Evolutionary conservation across 1,284 basidiomycete genomes (phyloP).

Genomic region (Vanrija pseudolonga): DNA sequence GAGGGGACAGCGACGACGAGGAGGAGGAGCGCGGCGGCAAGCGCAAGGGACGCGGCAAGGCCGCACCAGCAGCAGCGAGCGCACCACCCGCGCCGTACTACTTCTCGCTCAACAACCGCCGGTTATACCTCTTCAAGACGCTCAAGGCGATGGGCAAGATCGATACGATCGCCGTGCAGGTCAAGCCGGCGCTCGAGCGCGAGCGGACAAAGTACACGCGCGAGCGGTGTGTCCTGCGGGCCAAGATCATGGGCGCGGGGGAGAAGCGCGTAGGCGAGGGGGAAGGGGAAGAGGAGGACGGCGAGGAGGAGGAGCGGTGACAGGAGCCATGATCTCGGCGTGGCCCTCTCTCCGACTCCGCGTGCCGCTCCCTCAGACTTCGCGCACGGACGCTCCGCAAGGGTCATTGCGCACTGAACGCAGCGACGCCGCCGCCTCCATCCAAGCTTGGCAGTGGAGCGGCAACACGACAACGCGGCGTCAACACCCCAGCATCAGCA

Average conservation of each 20-base stretch:
- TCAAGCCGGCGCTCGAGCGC: slow-evolving; percentile 19
- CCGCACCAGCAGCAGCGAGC: not conserved
- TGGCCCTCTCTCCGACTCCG: too few species aligned
- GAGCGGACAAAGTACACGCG: slow-evolving; percentile 14
- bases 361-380: too few species aligned
- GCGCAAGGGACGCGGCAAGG: not conserved
- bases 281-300: not conserved
- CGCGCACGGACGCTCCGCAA: too few species aligned
- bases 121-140: slow-evolving; percentile 17
- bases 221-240: slow-evolving; percentile 9
- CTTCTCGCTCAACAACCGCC: slow-evolving; percentile 18
- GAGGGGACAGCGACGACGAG: not conserved
- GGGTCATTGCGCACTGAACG: too few species aligned
- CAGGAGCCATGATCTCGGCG: too few species aligned
- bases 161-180: slow-evolving; percentile 13
- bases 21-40: not conserved
- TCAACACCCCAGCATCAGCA: too few species aligned
- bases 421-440: too few species aligned
- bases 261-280: slow-evolving; percentile 2
- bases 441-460: too few species aligned
- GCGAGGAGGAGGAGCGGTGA: not conserved
- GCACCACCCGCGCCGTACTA: slow-evolving; percentile 6
- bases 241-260: slow-evolving; percentile 17
- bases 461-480: too few species aligned
- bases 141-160: slow-evolving; percentile 8